phyloP scores from a whole-genome alignment of 2,329 filamentous ascomycete genomes.

The Dissoconium aciculare region DNA sequence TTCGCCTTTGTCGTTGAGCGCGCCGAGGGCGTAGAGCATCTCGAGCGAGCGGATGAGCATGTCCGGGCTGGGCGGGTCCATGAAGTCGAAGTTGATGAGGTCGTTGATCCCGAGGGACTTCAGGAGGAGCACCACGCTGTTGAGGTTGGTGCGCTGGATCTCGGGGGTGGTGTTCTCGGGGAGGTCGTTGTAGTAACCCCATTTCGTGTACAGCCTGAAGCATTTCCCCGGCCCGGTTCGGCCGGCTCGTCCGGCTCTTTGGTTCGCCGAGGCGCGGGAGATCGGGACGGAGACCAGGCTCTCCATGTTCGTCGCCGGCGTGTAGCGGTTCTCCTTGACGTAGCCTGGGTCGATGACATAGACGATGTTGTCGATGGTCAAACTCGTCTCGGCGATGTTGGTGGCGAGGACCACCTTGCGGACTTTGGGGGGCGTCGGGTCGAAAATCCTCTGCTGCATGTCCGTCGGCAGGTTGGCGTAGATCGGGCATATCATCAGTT shows the following conservation, averaged over 20 bases:
- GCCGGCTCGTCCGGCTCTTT: constrained; percentile 81
- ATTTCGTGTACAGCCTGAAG: constrained; percentile 86
- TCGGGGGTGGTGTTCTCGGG: constrained; percentile 85
- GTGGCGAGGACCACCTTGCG: constrained; percentile 89
- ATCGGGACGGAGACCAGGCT: constrained; percentile 81
- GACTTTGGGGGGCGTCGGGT: constrained; percentile 70
- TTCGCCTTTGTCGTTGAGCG: constrained; percentile 74
- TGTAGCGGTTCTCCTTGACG: constrained; percentile 90
- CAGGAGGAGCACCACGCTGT: constrained; percentile 65
- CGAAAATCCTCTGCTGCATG: constrained; percentile 83
- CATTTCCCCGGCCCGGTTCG: constrained; percentile 86
- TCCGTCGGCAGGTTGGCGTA: constrained; percentile 89
- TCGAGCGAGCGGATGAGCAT: constrained; percentile 80
- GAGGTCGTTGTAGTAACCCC: constrained; percentile 76
- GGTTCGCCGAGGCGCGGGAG: constrained; percentile 81
- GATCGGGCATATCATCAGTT: constrained; percentile 82
- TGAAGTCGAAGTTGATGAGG: constrained; percentile 85
- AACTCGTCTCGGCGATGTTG: constrained; percentile 89
- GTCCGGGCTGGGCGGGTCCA: constrained; percentile 83
- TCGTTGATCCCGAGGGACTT: constrained; percentile 89
- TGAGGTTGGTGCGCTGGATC: constrained; percentile 81
- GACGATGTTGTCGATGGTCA: constrained; percentile 91
- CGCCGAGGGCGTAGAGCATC: constrained; percentile 78
- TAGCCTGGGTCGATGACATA: constrained; percentile 94
- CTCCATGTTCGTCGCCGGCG: constrained; percentile 82